Evolutionary conservation across 2,329 filamentous ascomycete genomes (phyloP).

Genomic region (Fusarium sororula): DNA sequence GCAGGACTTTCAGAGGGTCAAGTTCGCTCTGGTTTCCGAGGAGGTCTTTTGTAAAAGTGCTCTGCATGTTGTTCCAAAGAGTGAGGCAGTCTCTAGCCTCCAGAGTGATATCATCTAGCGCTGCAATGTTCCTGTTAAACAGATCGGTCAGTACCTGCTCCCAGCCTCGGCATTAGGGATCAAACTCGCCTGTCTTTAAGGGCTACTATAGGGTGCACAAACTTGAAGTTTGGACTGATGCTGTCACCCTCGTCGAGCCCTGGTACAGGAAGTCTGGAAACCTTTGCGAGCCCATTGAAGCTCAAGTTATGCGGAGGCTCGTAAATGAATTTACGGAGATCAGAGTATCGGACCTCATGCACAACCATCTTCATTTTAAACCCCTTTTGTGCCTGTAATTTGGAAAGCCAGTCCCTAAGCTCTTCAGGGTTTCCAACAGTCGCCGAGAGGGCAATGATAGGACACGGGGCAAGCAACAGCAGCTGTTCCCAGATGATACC

Average conservation of each 20-base stretch:
- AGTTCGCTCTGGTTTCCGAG: not conserved
- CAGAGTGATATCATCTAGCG: constrained; percentile 73
- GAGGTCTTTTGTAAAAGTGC: constrained; percentile 35
- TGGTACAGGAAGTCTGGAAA: constrained; percentile 55
- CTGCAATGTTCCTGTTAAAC: constrained; percentile 57
- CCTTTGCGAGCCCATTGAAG: constrained; percentile 51
- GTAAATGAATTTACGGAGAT: constrained; percentile 79
- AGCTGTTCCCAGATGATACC: constrained; percentile 84
- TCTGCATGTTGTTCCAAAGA: constrained; percentile 72
- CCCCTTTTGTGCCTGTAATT: constrained; percentile 70
- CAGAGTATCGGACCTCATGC: constrained; percentile 76
- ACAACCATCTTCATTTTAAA: constrained; percentile 73
- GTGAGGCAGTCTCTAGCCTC: constrained; percentile 76
- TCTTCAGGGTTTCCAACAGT: constrained; percentile 80
- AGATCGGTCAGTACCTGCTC: not conserved
- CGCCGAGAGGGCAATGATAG: constrained; percentile 81
- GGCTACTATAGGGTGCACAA: constrained; percentile 73
- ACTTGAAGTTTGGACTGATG: constrained; percentile 59
- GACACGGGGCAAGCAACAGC: constrained; percentile 76
- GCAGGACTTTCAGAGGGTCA: constrained; percentile 58
- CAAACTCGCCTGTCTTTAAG: constrained; percentile 62
- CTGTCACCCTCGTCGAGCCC: constrained; percentile 57
- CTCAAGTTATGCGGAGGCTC: constrained; percentile 56
- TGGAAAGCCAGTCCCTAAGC: constrained; percentile 74
- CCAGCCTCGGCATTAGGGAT: not conserved